A percentile compares a stretch with the other conserved stretches of the same genome.
Conservation (phyloP, 805 yeast genomes). For the Candida loeiensis region DNA sequence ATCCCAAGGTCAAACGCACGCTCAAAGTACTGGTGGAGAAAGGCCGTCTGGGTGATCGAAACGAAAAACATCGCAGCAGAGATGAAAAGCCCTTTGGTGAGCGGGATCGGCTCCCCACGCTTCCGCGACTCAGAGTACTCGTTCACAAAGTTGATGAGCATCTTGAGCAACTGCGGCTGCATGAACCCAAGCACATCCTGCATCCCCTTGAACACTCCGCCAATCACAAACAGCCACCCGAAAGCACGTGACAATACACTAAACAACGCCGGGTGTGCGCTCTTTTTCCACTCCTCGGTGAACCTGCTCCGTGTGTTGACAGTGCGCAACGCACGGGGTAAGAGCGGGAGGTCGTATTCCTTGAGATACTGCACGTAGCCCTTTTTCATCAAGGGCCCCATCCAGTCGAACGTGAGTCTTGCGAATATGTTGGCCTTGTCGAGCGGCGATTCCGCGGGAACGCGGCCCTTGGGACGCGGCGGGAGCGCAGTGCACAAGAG, state of each 20-base stretch:
- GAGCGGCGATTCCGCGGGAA: conserved; percentile 32
- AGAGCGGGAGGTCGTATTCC: conserved; percentile 69
- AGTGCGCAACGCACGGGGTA: conserved; percentile 68
- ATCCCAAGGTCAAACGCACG: conserved; percentile 73
- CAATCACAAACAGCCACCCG: conserved; percentile 66
- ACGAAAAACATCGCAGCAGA: conserved; percentile 71
- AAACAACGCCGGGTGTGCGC: conserved; percentile 48
- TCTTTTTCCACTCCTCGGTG: conserved; percentile 61
- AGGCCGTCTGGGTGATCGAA: conserved; percentile 73
- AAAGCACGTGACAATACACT: conserved; percentile 66
- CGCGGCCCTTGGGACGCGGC: conserved; percentile 3
- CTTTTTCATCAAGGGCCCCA: conserved; percentile 75
- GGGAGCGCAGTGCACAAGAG: conserved; percentile 12
- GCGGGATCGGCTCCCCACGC: conserved; percentile 46
- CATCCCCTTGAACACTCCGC: conserved; percentile 65
- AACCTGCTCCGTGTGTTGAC: conserved; percentile 48
- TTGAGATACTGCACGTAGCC: conserved; percentile 62
- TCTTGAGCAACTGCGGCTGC: conserved; percentile 78
- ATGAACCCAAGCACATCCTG: conserved; percentile 80
- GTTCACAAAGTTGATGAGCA: conserved; percentile 54
- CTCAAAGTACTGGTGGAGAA: conserved; percentile 76
- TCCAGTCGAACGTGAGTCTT: conserved; percentile 81
- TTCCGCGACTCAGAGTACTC: conserved; percentile 28
- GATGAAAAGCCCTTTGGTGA: conserved; percentile 72
- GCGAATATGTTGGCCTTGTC: conserved; percentile 62